phyloP scores from a whole-genome alignment of 805 yeast species.

The Starmerella bombicola region DNA sequence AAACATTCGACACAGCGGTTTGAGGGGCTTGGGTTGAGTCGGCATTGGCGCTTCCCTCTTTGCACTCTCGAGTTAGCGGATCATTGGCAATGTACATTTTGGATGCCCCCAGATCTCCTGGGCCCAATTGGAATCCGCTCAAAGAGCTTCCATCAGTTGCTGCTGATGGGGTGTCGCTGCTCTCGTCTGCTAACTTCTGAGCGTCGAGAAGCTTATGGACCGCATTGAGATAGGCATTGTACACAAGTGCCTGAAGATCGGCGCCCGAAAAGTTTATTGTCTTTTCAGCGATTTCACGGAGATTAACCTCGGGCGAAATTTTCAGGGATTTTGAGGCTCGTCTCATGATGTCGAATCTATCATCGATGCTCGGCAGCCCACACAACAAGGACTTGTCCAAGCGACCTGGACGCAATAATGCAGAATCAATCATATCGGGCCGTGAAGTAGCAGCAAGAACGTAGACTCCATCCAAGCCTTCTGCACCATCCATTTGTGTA shows the following conservation, averaged over 20 bases:
- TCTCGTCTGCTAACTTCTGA: neutral
- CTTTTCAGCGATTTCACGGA: conserved; percentile 41
- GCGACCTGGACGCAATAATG: conserved; percentile 89
- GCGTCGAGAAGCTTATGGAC: conserved; percentile 41
- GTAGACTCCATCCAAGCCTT: conserved; percentile 91
- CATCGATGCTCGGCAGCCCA: conserved; percentile 64
- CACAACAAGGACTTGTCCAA: conserved; percentile 85
- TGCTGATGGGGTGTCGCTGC: conserved; percentile 4
- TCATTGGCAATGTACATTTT: conserved; percentile 4
- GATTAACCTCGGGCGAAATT: conserved; percentile 39
- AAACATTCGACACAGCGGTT: neutral
- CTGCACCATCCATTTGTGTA: conserved; percentile 99
- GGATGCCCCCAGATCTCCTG: conserved; percentile 10
- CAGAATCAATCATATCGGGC: conserved; percentile 92
- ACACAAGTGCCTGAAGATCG: conserved; percentile 82
- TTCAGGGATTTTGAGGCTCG: conserved; percentile 47
- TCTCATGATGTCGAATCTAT: conserved; percentile 58
- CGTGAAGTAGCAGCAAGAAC: conserved; percentile 93
- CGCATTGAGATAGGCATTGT: conserved; percentile 81
- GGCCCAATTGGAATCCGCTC: conserved; percentile 15
- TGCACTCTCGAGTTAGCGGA: neutral
- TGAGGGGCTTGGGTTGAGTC: neutral
- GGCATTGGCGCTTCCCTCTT: neutral
- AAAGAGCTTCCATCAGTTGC: neutral
- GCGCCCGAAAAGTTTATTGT: conserved; percentile 88